Conservation (phyloP, 2,329 filamentous ascomycete species). For the Diplodia sapinea region DNA sequence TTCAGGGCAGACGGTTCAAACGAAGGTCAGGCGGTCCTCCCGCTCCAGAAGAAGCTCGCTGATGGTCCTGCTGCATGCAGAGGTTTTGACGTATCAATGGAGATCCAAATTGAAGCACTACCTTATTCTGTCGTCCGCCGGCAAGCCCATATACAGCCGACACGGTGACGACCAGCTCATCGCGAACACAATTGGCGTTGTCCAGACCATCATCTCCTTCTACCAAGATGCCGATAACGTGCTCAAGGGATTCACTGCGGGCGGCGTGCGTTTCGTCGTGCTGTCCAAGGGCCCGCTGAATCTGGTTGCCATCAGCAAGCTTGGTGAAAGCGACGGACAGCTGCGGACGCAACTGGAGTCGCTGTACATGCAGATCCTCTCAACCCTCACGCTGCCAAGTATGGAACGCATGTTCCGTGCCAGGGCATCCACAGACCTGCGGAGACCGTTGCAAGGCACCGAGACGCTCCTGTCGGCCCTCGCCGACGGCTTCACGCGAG, state of each 20-base stretch:
- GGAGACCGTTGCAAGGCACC: conserved; percentile 87
- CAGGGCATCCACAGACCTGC: conserved; percentile 90
- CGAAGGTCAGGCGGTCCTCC: conserved; percentile 60
- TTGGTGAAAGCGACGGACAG: conserved; percentile 91
- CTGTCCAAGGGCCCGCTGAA: conserved; percentile 85
- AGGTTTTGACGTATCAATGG: conserved; percentile 71
- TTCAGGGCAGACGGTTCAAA: conserved; percentile 60
- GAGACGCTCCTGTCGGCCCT: conserved; percentile 89
- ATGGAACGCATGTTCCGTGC: conserved; percentile 86
- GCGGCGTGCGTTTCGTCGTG: conserved; percentile 82
- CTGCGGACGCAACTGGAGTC: conserved; percentile 87
- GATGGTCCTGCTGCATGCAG: conserved; percentile 41
- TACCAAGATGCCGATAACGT: conserved; percentile 82
- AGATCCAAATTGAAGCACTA: conserved; percentile 96
- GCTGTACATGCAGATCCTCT: conserved; percentile 97
- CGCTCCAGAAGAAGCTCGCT: conserved; percentile 37
- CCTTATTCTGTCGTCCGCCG: conserved; percentile 91
- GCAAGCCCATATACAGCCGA: conserved; percentile 95
- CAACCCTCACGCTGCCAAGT: conserved; percentile 87
- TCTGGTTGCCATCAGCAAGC: conserved; percentile 87
- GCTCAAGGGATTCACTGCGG: conserved; percentile 85
- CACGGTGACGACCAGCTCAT: conserved; percentile 90
- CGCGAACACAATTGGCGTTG: conserved; percentile 91
- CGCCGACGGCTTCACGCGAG: conserved; percentile 91
- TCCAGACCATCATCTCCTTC: conserved; percentile 97